Percentiles rank a stretch among this genome's conserved stretches.
phyloP scores from a whole-genome alignment of 2,329 filamentous ascomycete genomes.

The Macrophomina phaseolina region DNA sequence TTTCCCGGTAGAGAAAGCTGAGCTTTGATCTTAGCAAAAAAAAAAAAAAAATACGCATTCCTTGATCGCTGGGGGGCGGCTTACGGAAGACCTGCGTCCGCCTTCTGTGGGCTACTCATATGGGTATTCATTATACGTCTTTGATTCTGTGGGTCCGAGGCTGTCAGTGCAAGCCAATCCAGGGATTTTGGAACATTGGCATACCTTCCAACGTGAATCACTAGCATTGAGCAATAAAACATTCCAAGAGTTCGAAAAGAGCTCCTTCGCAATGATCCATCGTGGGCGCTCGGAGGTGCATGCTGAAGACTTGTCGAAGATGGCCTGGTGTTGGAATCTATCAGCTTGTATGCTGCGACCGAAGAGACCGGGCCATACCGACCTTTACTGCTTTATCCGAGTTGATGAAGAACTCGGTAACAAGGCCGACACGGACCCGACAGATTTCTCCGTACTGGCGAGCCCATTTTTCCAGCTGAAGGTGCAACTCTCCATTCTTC shows the following conservation, averaged over 20 bases:
- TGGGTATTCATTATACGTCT: neutral
- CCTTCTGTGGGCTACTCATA: neutral
- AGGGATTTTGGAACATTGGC: too few species aligned
- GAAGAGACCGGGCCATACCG: neutral
- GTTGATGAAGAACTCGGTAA: neutral
- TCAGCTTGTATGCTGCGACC: neutral
- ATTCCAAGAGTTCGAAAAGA: slow-evolving; percentile 1
- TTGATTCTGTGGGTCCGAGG: neutral
- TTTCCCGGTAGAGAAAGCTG: neutral
- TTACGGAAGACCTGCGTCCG: slow-evolving; percentile 7
- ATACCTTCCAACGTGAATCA: slow-evolving; percentile 4
- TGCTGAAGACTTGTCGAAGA: slow-evolving; percentile 10
- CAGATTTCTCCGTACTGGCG: neutral
- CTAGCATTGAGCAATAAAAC: neutral
- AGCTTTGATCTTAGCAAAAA: neutral
- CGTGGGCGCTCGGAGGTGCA: neutral
- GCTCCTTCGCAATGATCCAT: slow-evolving; percentile 4
- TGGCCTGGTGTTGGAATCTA: neutral
- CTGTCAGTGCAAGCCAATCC: neutral
- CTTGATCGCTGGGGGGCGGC: neutral
- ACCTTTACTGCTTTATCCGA: slow-evolving; percentile 1
- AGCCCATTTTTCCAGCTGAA: neutral
- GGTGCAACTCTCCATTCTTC: neutral
- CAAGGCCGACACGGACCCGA: too few species aligned
- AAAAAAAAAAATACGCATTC: neutral